These are phyloP conservation scores for Trichoderma koningii DNA, from an alignment of 2,329 filamentous ascomycete genomes.

Conservation along the genomic window DNA sequence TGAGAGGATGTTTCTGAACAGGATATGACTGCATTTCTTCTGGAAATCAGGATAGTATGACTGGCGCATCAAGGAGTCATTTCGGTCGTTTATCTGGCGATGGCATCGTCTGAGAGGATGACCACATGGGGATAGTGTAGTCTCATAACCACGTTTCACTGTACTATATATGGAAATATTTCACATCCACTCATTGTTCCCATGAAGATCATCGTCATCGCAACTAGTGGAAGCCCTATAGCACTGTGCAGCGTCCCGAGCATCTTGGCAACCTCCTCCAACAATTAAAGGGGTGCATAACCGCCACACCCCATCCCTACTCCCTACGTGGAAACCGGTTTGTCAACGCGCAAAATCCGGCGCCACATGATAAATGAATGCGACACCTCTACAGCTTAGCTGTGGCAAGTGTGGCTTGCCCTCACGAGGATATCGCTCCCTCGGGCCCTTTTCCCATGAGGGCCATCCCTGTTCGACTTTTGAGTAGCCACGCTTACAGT, in stretches of 20 bases:
- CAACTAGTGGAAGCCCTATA: neutral
- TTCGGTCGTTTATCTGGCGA: conserved; percentile 9
- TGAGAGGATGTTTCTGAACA: neutral
- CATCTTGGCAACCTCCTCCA: neutral
- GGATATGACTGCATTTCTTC: neutral
- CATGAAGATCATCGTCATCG: conserved; percentile 1
- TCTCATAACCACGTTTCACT: neutral
- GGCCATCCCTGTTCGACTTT: conserved; percentile 6
- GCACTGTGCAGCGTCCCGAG: too few relatives aligned
- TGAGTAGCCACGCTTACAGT: neutral
- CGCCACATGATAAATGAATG: conserved; percentile 24
- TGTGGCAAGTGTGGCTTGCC: conserved; percentile 22
- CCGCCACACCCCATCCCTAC: conserved; percentile 14
- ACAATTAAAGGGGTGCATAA: conserved; percentile 8
- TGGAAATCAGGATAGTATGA: neutral
- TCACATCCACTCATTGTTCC: too few relatives aligned
- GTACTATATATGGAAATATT: too few relatives aligned
- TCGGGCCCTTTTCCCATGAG: neutral
- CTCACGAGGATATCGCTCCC: conserved; percentile 2
- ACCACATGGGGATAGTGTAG: neutral
- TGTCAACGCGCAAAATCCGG: neutral
- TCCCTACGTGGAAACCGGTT: conserved; percentile 21
- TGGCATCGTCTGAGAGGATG: neutral
- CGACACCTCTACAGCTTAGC: conserved; percentile 15
- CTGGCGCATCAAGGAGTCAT: neutral